Conservation (phyloP, 2,329 filamentous ascomycete species). For the Camillea tinctor region DNA sequence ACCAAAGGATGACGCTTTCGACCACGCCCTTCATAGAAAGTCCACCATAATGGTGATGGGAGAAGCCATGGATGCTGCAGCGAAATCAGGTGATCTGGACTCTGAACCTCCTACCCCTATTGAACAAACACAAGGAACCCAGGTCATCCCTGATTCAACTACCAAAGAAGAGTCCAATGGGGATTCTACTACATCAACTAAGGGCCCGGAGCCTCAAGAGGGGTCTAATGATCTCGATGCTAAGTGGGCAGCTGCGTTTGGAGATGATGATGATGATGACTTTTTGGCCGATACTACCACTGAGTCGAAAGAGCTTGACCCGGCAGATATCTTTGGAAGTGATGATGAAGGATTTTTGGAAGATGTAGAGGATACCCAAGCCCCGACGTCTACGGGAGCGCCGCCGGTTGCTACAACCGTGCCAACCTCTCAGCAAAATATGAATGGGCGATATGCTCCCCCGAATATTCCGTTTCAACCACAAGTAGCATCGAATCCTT, state of each 20-base stretch:
- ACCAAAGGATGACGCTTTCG: slow-evolving; percentile 26
- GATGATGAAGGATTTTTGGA: slow-evolving; percentile 86
- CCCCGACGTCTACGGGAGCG: slow-evolving; percentile 13
- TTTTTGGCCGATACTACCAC: slow-evolving; percentile 56
- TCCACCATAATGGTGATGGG: slow-evolving; percentile 67
- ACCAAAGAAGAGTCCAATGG: slow-evolving; percentile 19
- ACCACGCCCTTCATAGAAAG: slow-evolving; percentile 58
- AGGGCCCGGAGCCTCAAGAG: slow-evolving; percentile 21
- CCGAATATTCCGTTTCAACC: slow-evolving; percentile 24
- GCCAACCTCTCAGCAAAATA: slow-evolving; percentile 21
- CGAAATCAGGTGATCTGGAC: slow-evolving; percentile 12
- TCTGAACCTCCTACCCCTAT: slow-evolving; percentile 24
- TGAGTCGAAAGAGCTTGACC: slow-evolving; percentile 53
- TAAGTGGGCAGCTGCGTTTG: slow-evolving; percentile 81
- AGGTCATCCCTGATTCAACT: slow-evolving; percentile 6
- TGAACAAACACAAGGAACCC: slow-evolving; percentile 12
- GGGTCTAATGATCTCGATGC: slow-evolving; percentile 62
- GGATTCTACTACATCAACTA: slow-evolving; percentile 20
- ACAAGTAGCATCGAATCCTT: slow-evolving; percentile 38
- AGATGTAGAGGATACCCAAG: slow-evolving; percentile 50
- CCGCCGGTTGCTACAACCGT: slow-evolving; percentile 11
- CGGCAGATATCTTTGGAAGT: slow-evolving; percentile 69
- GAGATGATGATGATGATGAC: slow-evolving; percentile 66
- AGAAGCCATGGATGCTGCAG: slow-evolving; percentile 19
- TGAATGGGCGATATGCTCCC: slow-evolving; percentile 37